A percentile compares a stretch with the other conserved stretches of the same genome.
phyloP scores from a whole-genome alignment of 2,329 filamentous ascomycete genomes.

The Penicillium sp. region DNA sequence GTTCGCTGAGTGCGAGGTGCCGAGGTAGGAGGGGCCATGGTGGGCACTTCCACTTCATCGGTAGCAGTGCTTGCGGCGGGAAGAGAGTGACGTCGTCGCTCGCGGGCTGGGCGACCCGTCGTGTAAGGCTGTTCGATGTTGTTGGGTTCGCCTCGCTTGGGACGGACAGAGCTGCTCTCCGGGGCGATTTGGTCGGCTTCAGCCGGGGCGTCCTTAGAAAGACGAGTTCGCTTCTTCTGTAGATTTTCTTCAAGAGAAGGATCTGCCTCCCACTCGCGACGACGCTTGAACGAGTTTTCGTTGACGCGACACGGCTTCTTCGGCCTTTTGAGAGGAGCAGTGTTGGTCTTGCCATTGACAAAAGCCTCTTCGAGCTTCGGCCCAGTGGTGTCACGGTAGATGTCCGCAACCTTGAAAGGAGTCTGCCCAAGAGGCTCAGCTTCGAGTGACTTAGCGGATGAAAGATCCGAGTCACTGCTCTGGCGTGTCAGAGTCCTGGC shows the following conservation, averaged over 20 bases:
- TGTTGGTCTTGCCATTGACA: slow-evolving; percentile 26
- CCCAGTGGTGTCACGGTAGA: slow-evolving; percentile 24
- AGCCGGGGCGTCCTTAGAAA: slow-evolving; percentile 3
- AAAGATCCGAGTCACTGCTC: slow-evolving; percentile 37
- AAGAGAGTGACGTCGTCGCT: not conserved
- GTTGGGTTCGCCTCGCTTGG: slow-evolving; percentile 5
- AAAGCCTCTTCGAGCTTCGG: slow-evolving; percentile 20
- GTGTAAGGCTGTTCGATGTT: slow-evolving; percentile 8
- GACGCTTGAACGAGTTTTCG: slow-evolving; percentile 27
- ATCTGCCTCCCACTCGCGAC: slow-evolving; percentile 29
- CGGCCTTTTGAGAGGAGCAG: slow-evolving; percentile 24
- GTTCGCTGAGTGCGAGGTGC: not conserved
- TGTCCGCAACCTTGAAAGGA: slow-evolving; percentile 18
- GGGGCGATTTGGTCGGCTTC: not conserved
- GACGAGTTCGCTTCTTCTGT: slow-evolving; percentile 13
- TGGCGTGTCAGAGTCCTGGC: not conserved
- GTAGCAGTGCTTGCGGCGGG: not conserved
- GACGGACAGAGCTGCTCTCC: slow-evolving; percentile 12
- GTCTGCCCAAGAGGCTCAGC: slow-evolving; percentile 31
- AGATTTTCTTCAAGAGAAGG: slow-evolving; percentile 29
- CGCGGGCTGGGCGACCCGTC: not conserved
- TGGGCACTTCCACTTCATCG: not conserved
- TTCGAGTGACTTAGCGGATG: slow-evolving; percentile 40
- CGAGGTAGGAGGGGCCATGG: not conserved
- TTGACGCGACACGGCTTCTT: slow-evolving; percentile 24